Evolutionary conservation across 1,284 basidiomycete genomes (phyloP), one percentile per base, ranked within the genome.

Genomic region (Moesziomyces sp.): DNA sequence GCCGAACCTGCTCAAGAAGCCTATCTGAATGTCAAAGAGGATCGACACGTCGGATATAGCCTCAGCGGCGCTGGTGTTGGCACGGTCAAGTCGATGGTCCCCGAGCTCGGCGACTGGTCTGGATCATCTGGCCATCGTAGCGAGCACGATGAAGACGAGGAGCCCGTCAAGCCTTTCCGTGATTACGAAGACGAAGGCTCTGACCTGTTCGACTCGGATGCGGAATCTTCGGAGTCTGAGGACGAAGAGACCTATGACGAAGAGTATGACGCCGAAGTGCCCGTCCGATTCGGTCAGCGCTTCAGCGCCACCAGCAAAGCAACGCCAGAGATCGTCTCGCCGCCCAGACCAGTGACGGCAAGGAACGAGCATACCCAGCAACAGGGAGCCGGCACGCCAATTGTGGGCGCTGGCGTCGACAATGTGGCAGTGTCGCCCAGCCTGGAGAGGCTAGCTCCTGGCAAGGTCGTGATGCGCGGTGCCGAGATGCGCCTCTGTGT

Each of bases 161-260:
- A 30, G 2, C 38, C 10, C 0, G 51, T 28, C 11, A 50, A 45
- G 28, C 58, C 51, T 21, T 73, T 73, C 54, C 48, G 70, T 14
- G 70, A 73, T 28, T 73, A 73, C 44, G 70, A 73, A 16, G 70
- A 73, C 40, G 70, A 73, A 16, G 70, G 58, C 1, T 60, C 70
- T 23, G 64, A 67, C 35, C 51, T 67, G 23, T 68, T 67, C 26
- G 64, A 68, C n/a, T 70, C 67, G 44, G 62, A 65, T 18, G 2
- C 42, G 13, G 26, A 47, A 10, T 19, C n/a, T 23, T 59, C 59
- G 3, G 63, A 57, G 10, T 50, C 56, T 0, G 58, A 72, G 13
- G 56, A 55, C 26, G 73, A 67, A 23, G 54, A 58, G 26, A 63
- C 44, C 35, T 53, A 46, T 1, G 69, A 59, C 4, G 58, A 61